Base-by-base conservation (phyloP, 2,329 filamentous ascomycete species). In the Zymoseptoria passerinii region DNA sequence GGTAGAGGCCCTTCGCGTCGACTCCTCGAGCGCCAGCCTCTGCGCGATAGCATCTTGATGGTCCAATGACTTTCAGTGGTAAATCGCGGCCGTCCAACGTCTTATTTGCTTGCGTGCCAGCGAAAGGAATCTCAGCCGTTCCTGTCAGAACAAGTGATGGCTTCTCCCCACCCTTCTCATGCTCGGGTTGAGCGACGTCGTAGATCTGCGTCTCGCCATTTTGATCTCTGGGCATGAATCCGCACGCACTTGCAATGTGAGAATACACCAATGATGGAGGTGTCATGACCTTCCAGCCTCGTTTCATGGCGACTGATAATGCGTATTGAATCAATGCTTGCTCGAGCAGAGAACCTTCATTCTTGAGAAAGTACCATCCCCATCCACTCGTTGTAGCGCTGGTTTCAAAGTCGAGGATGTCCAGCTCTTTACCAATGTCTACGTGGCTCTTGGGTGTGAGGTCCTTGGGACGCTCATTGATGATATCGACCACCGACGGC, bases 301-400 rank as follows among this genome's bases (percentile, higher is more conserved):
- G 80, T 53, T 80, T 81, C 57, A 85, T 83, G 8, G 89, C 89
- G 1, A 89, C 83, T 8, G 81, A 80, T 2, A 97, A 80, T 0
- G 94, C 87, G 72, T 95, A 96, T 72, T 92, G 87, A 10, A 97
- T 78, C 2, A 99, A 81, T 0, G 94, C 94, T 71, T 97, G 92
- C 75, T 99, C 94, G n/a, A 99, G 82, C 72, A 94, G 83, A 0
- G 92, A 92, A 8, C 86, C 94, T 69, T 95, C 92, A 70, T 92
- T 90, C n/a, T 90, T 79, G 9, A 99, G 83, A 74, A 91, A 97
- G 77, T 99, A 99, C 90, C 91, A 99, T 1, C 94, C 94, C 92
- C 92, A 99, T 44, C 94, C 94, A 3, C 87, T 89, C 1, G 90
- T 86, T n/a, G 83, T 85, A 1, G 87, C 87, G 4, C 91, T 90